Conservation (phyloP, 495 filamentous ascomycete genomes). For the Evernia prunastri region DNA sequence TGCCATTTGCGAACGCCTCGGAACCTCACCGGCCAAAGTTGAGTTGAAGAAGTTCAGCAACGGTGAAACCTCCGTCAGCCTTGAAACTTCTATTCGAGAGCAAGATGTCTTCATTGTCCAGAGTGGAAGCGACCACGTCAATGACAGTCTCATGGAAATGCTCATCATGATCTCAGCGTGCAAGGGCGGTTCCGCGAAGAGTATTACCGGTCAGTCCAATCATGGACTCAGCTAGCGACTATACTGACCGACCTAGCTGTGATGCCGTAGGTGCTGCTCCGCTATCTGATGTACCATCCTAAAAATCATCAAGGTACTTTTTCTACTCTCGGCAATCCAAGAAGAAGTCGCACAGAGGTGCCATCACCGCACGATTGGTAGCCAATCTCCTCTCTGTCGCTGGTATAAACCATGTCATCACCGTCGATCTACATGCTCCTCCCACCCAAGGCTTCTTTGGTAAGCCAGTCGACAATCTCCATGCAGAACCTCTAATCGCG, state of each 20-base stretch:
- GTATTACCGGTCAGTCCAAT: conserved; percentile 56
- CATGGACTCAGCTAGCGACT: neutral
- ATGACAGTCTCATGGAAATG: conserved; percentile 97
- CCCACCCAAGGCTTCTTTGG: conserved; percentile 99
- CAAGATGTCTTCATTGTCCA: conserved; percentile 99
- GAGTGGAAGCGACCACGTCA: conserved; percentile 93
- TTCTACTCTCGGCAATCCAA: conserved; percentile 98
- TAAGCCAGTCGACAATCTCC: conserved; percentile 94
- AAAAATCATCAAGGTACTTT: conserved; percentile 63
- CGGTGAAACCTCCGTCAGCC: conserved; percentile 94
- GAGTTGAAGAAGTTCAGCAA: conserved; percentile 68
- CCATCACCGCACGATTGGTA: conserved; percentile 94
- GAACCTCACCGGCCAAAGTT: conserved; percentile 58
- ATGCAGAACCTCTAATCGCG: conserved; percentile 92
- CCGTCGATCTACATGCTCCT: conserved; percentile 90
- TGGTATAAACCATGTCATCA: conserved; percentile 94
- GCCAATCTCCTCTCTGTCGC: conserved; percentile 90
- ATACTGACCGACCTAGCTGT: conserved; percentile 50
- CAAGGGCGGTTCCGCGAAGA: conserved; percentile 94
- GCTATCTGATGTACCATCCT: conserved; percentile 34
- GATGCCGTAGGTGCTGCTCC: conserved; percentile 59
- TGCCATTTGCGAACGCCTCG: conserved; percentile 63
- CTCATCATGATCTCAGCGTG: conserved; percentile 98
- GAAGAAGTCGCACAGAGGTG: conserved; percentile 95
- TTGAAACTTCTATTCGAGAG: conserved; percentile 87